Evolutionary conservation across 352 stramenopile species (phyloP), one percentile per base, ranked within the genome.

Genomic region (Globisporangium iwayamae): DNA sequence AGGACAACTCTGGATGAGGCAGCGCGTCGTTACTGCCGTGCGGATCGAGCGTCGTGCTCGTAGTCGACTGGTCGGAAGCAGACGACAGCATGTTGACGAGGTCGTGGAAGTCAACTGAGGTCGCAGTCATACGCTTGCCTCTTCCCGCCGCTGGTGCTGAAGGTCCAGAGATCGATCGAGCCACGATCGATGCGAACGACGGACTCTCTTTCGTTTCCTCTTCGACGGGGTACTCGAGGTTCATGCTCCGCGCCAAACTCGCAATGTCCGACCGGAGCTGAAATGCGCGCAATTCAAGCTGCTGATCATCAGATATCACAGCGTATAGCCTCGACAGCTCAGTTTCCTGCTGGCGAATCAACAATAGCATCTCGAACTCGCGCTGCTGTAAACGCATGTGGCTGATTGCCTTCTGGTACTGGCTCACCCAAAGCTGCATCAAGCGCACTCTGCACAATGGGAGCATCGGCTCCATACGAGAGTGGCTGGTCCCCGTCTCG

Each of bases 331-430:
- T 73, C 14, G 83, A 90, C 4, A 95, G 69, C 60, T 95, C 75
- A 0, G 79, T 75, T 61, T 95, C 86, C 63, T 95, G 86, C 62
- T 92, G 83, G 6, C 85, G 81, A 65, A 95, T 93, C 20, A 95
- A 60, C 62, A 83, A 71, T 20, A 92, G 71, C 81, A 95, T 92
- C 45, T 95, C 86, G 22, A 89, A 90, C 58, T 95, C 86, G 34
- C 86, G 86, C 68, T 95, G 86, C 62, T 95, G 86, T 41, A 95
- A 60, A 1, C 86, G 81, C 86, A 95, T 95, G 65, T 95, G 86
- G 25, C 86, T 88, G 53, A 95, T 92, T 2, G 86, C 86, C 48
- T 95, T 95, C 55, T 95, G 86, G 62, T 95, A 93, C 66, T 95
- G 86, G 47, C 84, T 91, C 34, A 78, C 75, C 86, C 86, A 95